Conservation (phyloP, 148 eudicot genomes). For the Heliosperma pusillum region DNA sequence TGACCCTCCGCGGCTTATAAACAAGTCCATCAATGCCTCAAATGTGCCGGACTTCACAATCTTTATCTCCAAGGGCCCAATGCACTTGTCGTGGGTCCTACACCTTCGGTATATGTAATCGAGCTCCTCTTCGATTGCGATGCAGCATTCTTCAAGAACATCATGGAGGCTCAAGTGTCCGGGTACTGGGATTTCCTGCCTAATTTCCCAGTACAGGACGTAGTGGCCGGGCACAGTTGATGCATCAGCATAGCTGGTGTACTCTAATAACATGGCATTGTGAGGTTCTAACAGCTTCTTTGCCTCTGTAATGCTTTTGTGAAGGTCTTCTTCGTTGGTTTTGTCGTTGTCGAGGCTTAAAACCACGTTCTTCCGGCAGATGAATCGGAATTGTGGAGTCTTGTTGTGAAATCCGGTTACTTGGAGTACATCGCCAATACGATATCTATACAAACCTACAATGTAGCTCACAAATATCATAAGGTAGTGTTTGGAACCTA, state of each 20-base stretch:
- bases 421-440: constrained; percentile 76
- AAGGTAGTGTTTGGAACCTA: background rate
- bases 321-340: constrained; percentile 69
- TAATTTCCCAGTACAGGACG: constrained; percentile 68
- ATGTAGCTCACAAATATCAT: background rate
- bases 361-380: constrained; percentile 66
- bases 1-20: constrained; percentile 60
- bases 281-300: constrained; percentile 46
- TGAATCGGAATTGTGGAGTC: constrained; percentile 76
- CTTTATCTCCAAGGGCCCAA: constrained; percentile 72
- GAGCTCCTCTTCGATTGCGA: constrained; percentile 56
- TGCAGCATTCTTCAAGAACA: constrained; percentile 58
- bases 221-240: constrained; percentile 77
- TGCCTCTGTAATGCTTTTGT: constrained; percentile 60
- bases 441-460: constrained; percentile 62
- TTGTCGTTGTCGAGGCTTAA: constrained; percentile 77
- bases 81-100: constrained; percentile 50
- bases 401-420: constrained; percentile 67
- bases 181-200: background rate
- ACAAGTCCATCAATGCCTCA: constrained; percentile 64
- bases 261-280: constrained; percentile 52
- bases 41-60: constrained; percentile 63
- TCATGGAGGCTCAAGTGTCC: background rate
- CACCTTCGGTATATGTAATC: constrained; percentile 60
- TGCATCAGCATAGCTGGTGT: constrained; percentile 66